Evolutionary conservation across 176 grass and related monocot species (phyloP).

Genomic region (Neostapfia colusana): DNA sequence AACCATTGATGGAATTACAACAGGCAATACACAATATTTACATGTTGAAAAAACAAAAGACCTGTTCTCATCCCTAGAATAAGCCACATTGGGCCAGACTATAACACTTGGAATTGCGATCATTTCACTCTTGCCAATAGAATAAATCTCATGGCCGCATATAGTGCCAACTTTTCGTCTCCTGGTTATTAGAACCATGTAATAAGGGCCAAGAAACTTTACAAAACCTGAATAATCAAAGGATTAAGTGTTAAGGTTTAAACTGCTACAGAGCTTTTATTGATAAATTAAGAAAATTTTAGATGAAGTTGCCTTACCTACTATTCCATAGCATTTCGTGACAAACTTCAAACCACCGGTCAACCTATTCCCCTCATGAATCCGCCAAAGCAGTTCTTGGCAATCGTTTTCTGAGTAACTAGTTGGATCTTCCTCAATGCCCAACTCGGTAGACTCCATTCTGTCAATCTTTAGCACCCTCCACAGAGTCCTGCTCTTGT

Average conservation of each 20-base stretch:
- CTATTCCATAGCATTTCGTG: constrained; percentile 92
- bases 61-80: constrained; percentile 99
- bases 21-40: constrained; percentile 63
- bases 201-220: constrained; percentile 94
- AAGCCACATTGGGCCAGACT: constrained; percentile 75
- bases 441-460: constrained; percentile 59
- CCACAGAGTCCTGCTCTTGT: constrained; percentile 74
- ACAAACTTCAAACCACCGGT: constrained; percentile 88
- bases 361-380: constrained; percentile 80
- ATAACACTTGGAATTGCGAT: constrained; percentile 77
- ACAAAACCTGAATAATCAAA: constrained; percentile 73
- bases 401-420: constrained; percentile 68
- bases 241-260: constrained; percentile 37
- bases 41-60: constrained; percentile 76
- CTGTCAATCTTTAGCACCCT: constrained; percentile 86
- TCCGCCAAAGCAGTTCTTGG: constrained; percentile 64
- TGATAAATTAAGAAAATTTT: constrained; percentile 12
- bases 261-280: constrained; percentile 9
- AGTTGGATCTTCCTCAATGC: constrained; percentile 77
- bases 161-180: constrained; percentile 92
- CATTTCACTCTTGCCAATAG: constrained; percentile 75
- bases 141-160: constrained; percentile 80
- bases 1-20: constrained; percentile 59
- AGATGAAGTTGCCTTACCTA: constrained; percentile 57
- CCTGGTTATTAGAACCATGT: constrained; percentile 94